A percentile compares a stretch with the other conserved stretches of the same genome.
phyloP scores from a whole-genome alignment of 2,329 filamentous ascomycete genomes.

The Dactylellina parvicollis region DNA sequence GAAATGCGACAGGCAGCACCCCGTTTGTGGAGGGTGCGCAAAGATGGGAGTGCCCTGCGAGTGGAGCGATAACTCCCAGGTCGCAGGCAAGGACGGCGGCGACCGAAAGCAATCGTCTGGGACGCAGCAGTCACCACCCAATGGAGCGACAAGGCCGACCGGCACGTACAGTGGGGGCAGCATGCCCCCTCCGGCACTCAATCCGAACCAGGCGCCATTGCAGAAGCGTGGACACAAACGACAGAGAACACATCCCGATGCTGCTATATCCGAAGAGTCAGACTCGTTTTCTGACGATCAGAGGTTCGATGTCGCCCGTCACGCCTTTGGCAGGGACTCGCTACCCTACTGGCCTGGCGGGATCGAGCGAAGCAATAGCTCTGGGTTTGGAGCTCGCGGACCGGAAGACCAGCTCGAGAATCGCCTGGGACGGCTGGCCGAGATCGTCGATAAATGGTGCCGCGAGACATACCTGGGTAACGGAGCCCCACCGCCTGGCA shows the following conservation, averaged over 20 bases:
- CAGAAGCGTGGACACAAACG: slow-evolving; percentile 52
- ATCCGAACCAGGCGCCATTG: slow-evolving; percentile 19
- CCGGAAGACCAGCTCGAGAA: slow-evolving; percentile 55
- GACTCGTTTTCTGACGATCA: slow-evolving; percentile 54
- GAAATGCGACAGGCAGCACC: slow-evolving; percentile 58
- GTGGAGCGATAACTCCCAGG: slow-evolving; percentile 56
- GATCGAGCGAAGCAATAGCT: slow-evolving; percentile 24
- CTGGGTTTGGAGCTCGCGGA: slow-evolving; percentile 8
- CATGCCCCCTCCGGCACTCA: slow-evolving; percentile 50
- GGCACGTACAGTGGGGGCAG: slow-evolving; percentile 14
- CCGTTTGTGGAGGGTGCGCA: slow-evolving; percentile 56
- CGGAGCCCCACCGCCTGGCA: slow-evolving; percentile 19
- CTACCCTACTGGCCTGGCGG: slow-evolving; percentile 36
- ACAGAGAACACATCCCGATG: slow-evolving; percentile 51
- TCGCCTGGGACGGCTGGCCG: slow-evolving; percentile 56
- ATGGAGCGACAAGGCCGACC: slow-evolving; percentile 14
- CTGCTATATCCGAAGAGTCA: slow-evolving; percentile 51
- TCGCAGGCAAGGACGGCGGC: slow-evolving; percentile 38
- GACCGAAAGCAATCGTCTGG: slow-evolving; percentile 32
- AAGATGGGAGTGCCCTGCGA: slow-evolving; percentile 56
- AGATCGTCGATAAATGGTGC: slow-evolving; percentile 58
- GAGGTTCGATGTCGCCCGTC: slow-evolving; percentile 45
- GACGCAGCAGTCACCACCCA: slow-evolving; percentile 27
- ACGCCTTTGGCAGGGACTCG: slow-evolving; percentile 45
- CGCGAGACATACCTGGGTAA: slow-evolving; percentile 55